Conservation (phyloP, 2,329 filamentous ascomycete genomes). For the Exophiala alcalophila region DNA sequence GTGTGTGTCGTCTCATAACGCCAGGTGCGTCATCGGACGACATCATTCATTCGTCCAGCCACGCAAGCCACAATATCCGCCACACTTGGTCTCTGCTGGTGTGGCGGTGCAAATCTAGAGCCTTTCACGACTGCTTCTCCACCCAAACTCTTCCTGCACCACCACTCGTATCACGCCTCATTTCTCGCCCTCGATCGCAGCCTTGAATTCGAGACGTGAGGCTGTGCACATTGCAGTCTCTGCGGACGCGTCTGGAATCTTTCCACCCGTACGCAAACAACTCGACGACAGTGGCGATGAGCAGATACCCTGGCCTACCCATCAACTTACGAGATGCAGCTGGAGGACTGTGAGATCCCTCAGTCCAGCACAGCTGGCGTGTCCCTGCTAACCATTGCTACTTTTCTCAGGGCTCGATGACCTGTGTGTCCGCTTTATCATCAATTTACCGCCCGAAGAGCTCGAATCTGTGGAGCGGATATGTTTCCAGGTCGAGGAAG, state of each 20-base stretch:
- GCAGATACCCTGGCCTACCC: constrained; percentile 49
- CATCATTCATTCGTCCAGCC: constrained; percentile 1
- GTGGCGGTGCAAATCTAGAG: too few relatives aligned
- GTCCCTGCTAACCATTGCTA: constrained; percentile 10
- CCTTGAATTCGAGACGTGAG: constrained; percentile 13
- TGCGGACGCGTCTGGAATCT: constrained; percentile 1
- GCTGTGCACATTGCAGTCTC: constrained; percentile 12
- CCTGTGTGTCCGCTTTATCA: constrained; percentile 94
- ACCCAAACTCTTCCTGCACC: too few relatives aligned
- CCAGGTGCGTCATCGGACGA: constrained; percentile 15
- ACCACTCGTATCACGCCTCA: constrained; percentile 1
- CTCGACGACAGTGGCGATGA: constrained; percentile 53
- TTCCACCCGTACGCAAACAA: constrained; percentile 2
- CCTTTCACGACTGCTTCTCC: too few relatives aligned
- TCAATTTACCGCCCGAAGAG: constrained; percentile 91
- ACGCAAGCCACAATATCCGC: constrained; percentile 9
- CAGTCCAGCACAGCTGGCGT: neutral
- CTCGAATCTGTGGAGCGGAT: constrained; percentile 86
- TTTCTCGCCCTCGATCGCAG: constrained; percentile 3
- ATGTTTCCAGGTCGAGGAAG: constrained; percentile 98
- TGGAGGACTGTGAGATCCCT: constrained; percentile 72
- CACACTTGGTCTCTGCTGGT: constrained; percentile 7
- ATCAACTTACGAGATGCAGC: constrained; percentile 64
- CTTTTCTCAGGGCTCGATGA: constrained; percentile 83
- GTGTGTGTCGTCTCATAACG: too few relatives aligned